These are phyloP conservation scores for Centella asiatica DNA, from an alignment of 129 eudicot species.

Conservation along the genomic window DNA sequence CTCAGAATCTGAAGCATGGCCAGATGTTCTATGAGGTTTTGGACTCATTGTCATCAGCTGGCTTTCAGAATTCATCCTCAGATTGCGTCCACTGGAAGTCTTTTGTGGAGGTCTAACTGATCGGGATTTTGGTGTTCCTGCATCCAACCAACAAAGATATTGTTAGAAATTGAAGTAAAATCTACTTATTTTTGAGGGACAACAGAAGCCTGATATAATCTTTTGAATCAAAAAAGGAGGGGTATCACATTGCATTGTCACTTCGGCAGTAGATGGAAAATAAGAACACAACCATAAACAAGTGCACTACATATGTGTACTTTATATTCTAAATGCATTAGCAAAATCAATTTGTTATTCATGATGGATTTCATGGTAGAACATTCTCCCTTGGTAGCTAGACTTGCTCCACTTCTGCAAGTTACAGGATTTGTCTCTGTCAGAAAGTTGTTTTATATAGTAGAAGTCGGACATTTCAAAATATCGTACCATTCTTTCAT, in stretches of 20 bases:
- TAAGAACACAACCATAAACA: background rate
- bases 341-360: background rate
- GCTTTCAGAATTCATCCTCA: conserved; percentile 39
- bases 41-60: conserved; percentile 23
- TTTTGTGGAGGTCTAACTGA: conserved; percentile 39
- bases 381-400: background rate
- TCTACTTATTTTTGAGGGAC: background rate
- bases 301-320: too few species aligned
- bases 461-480: too few species aligned
- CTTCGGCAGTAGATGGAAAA: background rate
- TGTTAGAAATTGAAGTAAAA: background rate
- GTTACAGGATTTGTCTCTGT: too few species aligned
- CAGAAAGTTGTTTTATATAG: too few species aligned
- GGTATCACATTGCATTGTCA: background rate
- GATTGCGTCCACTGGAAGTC: conserved; percentile 20
- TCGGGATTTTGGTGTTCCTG: conserved; percentile 39
- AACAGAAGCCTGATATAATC: too few species aligned
- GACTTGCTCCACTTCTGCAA: background rate
- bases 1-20: conserved; percentile 65
- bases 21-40: conserved; percentile 30
- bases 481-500: background rate
- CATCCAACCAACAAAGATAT: conserved; percentile 5
- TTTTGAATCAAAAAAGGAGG: background rate
- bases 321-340: background rate
- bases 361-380: background rate